Base-by-base conservation (phyloP, 2,329 filamentous ascomycete genomes). In the Trichophyton simii region DNA sequence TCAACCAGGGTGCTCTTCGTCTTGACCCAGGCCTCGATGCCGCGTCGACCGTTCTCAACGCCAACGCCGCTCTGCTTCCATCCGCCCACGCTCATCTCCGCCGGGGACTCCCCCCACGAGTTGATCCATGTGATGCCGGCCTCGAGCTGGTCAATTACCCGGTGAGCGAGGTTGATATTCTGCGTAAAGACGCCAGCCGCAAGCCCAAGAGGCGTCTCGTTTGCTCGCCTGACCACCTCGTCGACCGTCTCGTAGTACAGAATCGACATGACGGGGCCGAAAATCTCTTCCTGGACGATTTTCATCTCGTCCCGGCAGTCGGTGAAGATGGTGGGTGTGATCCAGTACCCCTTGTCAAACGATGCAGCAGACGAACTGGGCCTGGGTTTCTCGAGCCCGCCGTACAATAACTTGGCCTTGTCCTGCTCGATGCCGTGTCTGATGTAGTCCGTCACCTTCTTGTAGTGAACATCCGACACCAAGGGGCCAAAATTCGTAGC, bases 91-190 rank as follows among this genome's bases (percentile, higher is more conserved):
- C 87, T 87, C 91, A 95, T 95, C 78, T 95, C 90, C 0, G 91
- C 89, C 0, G 90, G 90, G 57, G 83, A 87, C 77, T 95, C 90
- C n/a, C 91, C 90, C 91, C 91, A 95, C 0, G 88, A 91, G 72
- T 95, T 95, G 59, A 95, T 81, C 90, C 90, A 95, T 0, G 89
- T 95, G 69, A 95, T 95, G 38, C 90, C 90, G 0, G 89, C 89
- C 70, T 95, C 82, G 3, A 95, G 77, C 68, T 83, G 80, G 25
- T 82, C 80, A 48, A 92, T 79, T 0, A 92, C 82, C 50, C 82
- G 78, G 69, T 95, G 89, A 61, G 88, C 90, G 57, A 81, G 71
- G 67, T 88, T 87, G 59, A 95, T 73, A 66, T 95, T 83, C 62
- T 82, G 83, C 0, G 88, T 89, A 67, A 95, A 92, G 0, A 95